These are phyloP conservation scores for Fusarium sp. DNA, from an alignment of 2,329 filamentous ascomycete species.

Conservation along the genomic window DNA sequence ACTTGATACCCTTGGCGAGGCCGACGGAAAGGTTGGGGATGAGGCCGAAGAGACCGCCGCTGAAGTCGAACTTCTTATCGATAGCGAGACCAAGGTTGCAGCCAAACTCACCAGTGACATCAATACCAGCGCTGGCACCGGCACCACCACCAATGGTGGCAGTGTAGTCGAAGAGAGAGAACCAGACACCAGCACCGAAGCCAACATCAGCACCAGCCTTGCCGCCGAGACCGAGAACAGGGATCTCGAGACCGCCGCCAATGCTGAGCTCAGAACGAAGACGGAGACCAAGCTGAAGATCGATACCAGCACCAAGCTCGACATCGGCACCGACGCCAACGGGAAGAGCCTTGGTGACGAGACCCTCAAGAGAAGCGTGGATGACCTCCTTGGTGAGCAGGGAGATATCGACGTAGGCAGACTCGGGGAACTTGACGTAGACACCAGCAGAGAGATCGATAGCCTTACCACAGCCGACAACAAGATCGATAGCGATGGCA, in stretches of 20 bases:
- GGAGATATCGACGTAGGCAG: slow-evolving; percentile 53
- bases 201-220: slow-evolving; percentile 50
- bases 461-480: slow-evolving; percentile 58
- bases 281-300: slow-evolving; percentile 61
- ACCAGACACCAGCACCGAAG: slow-evolving; percentile 56
- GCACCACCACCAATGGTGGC: slow-evolving; percentile 51
- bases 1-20: slow-evolving; percentile 40
- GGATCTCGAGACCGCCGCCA: slow-evolving; percentile 46
- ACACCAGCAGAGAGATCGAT: slow-evolving; percentile 60
- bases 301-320: slow-evolving; percentile 54
- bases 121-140: slow-evolving; percentile 50
- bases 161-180: slow-evolving; percentile 64
- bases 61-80: slow-evolving; percentile 34
- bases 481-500: slow-evolving; percentile 62
- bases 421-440: slow-evolving; percentile 62
- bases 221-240: slow-evolving; percentile 47
- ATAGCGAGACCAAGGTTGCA: slow-evolving; percentile 39
- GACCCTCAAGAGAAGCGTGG: slow-evolving; percentile 55
- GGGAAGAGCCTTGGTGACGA: slow-evolving; percentile 43
- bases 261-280: slow-evolving; percentile 60
- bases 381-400: slow-evolving; percentile 52
- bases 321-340: slow-evolving; percentile 40
- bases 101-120: slow-evolving; percentile 29
- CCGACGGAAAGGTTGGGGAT: slow-evolving; percentile 54
- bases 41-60: slow-evolving; percentile 49